Evolutionary conservation across 2,329 filamentous ascomycete species (phyloP).

Genomic region (Pseudonectria foliicola): DNA sequence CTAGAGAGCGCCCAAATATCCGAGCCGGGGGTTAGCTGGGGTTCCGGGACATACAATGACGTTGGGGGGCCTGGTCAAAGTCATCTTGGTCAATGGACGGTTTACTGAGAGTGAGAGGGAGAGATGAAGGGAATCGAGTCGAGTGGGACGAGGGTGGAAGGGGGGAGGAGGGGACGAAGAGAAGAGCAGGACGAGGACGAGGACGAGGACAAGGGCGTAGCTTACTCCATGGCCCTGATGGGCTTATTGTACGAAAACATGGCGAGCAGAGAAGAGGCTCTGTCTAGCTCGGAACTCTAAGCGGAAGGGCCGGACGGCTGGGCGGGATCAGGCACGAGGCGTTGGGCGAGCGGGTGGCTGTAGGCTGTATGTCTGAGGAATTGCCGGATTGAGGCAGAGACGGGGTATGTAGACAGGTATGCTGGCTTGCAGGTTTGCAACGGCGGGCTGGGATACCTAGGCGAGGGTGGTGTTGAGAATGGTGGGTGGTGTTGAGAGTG

Average conservation of each 20-base stretch:
- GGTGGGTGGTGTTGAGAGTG: too few species aligned
- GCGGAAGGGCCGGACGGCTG: too few species aligned
- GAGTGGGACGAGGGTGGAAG: slow-evolving; percentile 1
- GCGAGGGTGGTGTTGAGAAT: too few species aligned
- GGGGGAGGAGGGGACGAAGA: slow-evolving; percentile 3
- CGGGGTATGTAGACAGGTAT: too few species aligned
- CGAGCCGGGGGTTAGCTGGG: too few species aligned
- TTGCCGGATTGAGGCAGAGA: too few species aligned
- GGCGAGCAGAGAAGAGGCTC: slow-evolving; percentile 8
- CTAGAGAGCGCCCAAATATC: slow-evolving; percentile 1
- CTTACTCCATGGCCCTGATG: slow-evolving; percentile 33
- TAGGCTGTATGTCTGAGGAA: too few species aligned
- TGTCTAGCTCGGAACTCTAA: too few species aligned
- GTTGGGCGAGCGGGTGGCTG: too few species aligned
- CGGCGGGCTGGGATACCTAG: too few species aligned
- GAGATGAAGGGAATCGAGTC: slow-evolving; percentile 1
- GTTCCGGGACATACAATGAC: slow-evolving; percentile 27
- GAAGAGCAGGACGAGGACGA: slow-evolving; percentile 2
- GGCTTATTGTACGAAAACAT: slow-evolving; percentile 32
- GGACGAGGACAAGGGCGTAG: slow-evolving; percentile 6
- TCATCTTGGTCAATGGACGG: slow-evolving; percentile 8
- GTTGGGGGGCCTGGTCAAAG: slow-evolving; percentile 28
- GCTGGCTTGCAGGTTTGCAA: too few species aligned
- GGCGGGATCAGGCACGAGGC: too few species aligned
- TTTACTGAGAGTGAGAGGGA: slow-evolving; percentile 4